Conservation (phyloP, 441 rosid species). For the Euphorbia schlechtendalii region DNA sequence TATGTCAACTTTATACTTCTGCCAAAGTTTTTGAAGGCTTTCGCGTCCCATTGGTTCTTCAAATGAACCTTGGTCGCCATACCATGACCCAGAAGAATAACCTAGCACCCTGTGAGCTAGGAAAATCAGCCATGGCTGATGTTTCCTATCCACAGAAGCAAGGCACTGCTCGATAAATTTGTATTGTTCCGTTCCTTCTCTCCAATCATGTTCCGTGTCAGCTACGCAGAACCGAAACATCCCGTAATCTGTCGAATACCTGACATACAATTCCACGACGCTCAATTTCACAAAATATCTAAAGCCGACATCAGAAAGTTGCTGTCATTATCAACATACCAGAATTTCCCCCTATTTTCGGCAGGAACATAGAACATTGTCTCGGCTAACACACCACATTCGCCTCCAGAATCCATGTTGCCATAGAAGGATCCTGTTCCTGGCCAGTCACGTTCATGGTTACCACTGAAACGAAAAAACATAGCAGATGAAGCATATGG, state of each 20-base stretch:
- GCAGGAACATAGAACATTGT: conserved; percentile 78
- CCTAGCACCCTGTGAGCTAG: conserved; percentile 85
- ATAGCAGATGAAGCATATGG: conserved; percentile 12
- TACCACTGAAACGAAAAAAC: conserved; percentile 44
- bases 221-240: conserved; percentile 84
- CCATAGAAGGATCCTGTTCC: conserved; percentile 71
- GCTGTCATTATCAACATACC: conserved; percentile 28
- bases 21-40: conserved; percentile 81
- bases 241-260: conserved; percentile 79
- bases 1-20: conserved; percentile 78
- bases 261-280: conserved; percentile 17
- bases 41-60: conserved; percentile 86
- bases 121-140: conserved; percentile 86
- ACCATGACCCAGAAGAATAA: conserved; percentile 52
- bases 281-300: background rate
- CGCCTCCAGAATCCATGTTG: conserved; percentile 74
- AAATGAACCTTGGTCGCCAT: conserved; percentile 59
- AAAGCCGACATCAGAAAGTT: background rate
- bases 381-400: conserved; percentile 82
- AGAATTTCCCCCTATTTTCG: conserved; percentile 68
- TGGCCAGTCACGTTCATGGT: conserved; percentile 94
- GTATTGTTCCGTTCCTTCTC: conserved; percentile 80
- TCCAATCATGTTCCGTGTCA: conserved; percentile 86
- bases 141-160: conserved; percentile 62
- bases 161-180: conserved; percentile 67